Evolutionary conservation across 306 rosid genomes (phyloP).

Genomic region (Cicer chorassanicum): DNA sequence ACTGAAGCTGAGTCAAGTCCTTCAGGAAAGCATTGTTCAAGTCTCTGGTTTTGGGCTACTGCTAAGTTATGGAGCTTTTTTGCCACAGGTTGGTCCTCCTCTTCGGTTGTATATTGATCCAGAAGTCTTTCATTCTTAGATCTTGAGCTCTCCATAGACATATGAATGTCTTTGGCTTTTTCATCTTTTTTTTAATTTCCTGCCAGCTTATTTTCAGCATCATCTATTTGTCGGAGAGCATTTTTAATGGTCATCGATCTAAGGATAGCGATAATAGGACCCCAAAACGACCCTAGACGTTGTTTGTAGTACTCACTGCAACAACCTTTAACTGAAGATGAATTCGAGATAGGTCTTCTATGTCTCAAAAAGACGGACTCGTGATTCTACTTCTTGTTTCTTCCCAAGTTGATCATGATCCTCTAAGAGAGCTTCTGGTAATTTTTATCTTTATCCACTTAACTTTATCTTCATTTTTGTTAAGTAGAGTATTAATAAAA

Average conservation of each 20-base stretch:
- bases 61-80: neutral
- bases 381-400: neutral
- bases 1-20: conserved; percentile 35
- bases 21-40: conserved; percentile 33
- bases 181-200: neutral
- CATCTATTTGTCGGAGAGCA: neutral
- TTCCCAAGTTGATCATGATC: conserved; percentile 27
- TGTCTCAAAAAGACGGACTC: conserved; percentile 26
- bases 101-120: conserved; percentile 29
- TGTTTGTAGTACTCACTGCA: conserved; percentile 5
- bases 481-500: neutral
- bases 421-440: conserved; percentile 19
- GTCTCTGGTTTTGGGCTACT: neutral
- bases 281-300: neutral
- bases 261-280: neutral
- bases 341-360: neutral
- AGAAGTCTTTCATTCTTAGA: conserved; percentile 21
- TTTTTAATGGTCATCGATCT: neutral
- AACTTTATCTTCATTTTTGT: neutral
- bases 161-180: conserved; percentile 21
- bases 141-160: conserved; percentile 40
- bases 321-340: neutral
- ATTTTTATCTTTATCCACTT: conserved; percentile 43
- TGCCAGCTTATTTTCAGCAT: neutral
- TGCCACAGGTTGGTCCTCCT: conserved; percentile 12